Percentiles rank a stretch among this genome's conserved stretches.
These are phyloP conservation scores for Xylaria sp. DNA, from an alignment of 2,329 filamentous ascomycete genomes.

Conservation along the genomic window DNA sequence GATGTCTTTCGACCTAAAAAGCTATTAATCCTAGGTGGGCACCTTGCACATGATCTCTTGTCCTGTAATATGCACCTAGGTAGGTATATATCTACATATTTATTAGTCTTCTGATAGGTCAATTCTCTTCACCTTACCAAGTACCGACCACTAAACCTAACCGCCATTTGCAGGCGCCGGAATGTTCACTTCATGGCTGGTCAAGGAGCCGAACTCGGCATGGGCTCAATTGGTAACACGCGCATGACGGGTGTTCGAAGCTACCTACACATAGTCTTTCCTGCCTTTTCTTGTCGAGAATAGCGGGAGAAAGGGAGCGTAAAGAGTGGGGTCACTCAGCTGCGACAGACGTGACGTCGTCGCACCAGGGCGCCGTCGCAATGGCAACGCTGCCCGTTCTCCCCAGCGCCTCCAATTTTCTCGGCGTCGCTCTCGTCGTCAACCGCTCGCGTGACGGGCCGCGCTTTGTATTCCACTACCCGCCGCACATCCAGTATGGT, in stretches of 20 bases:
- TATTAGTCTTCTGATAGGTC: not conserved
- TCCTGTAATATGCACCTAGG: not conserved
- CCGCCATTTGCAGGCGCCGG: not conserved
- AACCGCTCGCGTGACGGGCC: constrained; percentile 81
- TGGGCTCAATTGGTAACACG: not conserved
- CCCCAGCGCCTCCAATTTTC: constrained; percentile 65
- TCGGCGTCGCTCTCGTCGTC: constrained; percentile 80
- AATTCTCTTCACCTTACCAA: not conserved
- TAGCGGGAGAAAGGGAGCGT: not conserved
- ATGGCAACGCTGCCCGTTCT: constrained; percentile 63
- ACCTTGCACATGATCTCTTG: not conserved
- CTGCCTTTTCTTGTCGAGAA: not conserved
- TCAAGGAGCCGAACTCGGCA: not conserved
- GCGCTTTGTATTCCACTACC: constrained; percentile 88
- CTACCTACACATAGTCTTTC: not conserved
- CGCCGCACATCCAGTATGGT: constrained; percentile 65
- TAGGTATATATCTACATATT: not conserved
- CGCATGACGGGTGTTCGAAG: not conserved
- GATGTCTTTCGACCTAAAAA: too few relatives aligned
- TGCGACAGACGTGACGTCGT: not conserved
- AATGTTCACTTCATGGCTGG: not conserved
- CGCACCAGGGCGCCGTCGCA: not conserved
- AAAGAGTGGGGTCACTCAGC: not conserved
- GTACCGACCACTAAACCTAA: not conserved
- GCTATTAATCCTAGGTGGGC: not conserved